phyloP scores from a whole-genome alignment of 495 filamentous ascomycete species.

The Penicillium antarcticum region DNA sequence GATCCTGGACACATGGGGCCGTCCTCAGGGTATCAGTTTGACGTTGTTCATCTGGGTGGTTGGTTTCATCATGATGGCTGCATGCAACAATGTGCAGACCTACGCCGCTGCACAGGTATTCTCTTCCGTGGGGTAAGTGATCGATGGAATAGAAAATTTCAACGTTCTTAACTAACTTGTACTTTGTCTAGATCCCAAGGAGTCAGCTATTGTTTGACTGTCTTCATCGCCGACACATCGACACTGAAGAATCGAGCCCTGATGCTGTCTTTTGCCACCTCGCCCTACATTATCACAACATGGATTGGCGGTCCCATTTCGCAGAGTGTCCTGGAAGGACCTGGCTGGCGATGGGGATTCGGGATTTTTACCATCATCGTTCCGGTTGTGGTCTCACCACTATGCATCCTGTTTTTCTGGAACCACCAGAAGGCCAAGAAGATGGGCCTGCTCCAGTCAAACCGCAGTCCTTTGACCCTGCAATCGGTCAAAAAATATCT shows the following conservation, averaged over 20 bases:
- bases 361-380: constrained; percentile 57
- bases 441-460: constrained; percentile 27
- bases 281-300: constrained; percentile 57
- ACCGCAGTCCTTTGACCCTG: constrained; percentile 18
- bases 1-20: constrained; percentile 61
- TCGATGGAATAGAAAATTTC: constrained; percentile 17
- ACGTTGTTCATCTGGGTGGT: constrained; percentile 28
- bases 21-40: constrained; percentile 47
- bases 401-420: constrained; percentile 24
- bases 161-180: constrained; percentile 16
- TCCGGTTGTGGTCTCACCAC: constrained; percentile 47
- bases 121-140: constrained; percentile 46
- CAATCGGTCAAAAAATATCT: constrained; percentile 20
- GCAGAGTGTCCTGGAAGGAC: constrained; percentile 23
- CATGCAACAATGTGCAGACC: constrained; percentile 39
- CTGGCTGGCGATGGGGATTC: constrained; percentile 57
- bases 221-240: constrained; percentile 60
- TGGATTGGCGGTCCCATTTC: constrained; percentile 47
- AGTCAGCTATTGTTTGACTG: constrained; percentile 39
- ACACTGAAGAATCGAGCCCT: constrained; percentile 53
- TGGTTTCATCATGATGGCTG: constrained; percentile 49
- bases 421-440: constrained; percentile 54
- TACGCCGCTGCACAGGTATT: constrained; percentile 50
- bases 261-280: constrained; percentile 50
- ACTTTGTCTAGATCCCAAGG: constrained; percentile 43